Evolutionary conservation across 1,284 basidiomycete genomes (phyloP).

Genomic region (Apiotrichum domesticum): DNA sequence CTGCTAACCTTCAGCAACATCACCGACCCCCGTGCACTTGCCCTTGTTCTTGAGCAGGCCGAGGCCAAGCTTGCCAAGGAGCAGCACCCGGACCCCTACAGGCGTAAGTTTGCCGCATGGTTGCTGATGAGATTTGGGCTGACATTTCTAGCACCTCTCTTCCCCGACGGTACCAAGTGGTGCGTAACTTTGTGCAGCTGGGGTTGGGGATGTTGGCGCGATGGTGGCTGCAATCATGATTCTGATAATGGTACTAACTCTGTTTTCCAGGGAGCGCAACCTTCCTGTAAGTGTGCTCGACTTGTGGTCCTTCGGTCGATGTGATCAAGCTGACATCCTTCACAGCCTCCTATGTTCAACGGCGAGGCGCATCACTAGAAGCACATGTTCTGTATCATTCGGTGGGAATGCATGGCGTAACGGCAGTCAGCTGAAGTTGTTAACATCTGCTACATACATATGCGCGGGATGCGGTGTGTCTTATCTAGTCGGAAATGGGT

Average conservation of each 20-base stretch:
- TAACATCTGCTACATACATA: too few relatives aligned
- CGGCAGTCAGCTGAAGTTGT: not conserved
- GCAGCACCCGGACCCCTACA: slow-evolving; percentile 85
- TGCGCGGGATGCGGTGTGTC: too few relatives aligned
- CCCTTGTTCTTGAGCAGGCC: slow-evolving; percentile 70
- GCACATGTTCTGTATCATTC: slow-evolving; percentile 9
- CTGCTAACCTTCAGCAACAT: slow-evolving; percentile 58
- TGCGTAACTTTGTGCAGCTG: slow-evolving; percentile 44
- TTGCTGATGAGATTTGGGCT: slow-evolving; percentile 24
- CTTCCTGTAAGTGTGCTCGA: slow-evolving; percentile 37
- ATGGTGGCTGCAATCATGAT: not conserved
- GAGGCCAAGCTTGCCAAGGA: slow-evolving; percentile 65
- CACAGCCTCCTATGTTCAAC: slow-evolving; percentile 43
- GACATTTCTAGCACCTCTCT: slow-evolving; percentile 56
- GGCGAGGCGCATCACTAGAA: slow-evolving; percentile 32
- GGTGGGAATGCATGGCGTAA: slow-evolving; percentile 9
- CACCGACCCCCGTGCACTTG: slow-evolving; percentile 77
- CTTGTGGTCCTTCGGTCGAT: too few relatives aligned
- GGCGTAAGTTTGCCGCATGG: slow-evolving; percentile 55
- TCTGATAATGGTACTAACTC: not conserved
- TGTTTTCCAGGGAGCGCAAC: slow-evolving; percentile 46
- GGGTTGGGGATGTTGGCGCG: too few relatives aligned
- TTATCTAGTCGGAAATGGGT: too few relatives aligned
- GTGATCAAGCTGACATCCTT: not conserved
- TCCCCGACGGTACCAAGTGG: slow-evolving; percentile 85